Evolutionary conservation across 2,329 filamentous ascomycete genomes (phyloP).

Genomic region (Dactylellina leptospora): DNA sequence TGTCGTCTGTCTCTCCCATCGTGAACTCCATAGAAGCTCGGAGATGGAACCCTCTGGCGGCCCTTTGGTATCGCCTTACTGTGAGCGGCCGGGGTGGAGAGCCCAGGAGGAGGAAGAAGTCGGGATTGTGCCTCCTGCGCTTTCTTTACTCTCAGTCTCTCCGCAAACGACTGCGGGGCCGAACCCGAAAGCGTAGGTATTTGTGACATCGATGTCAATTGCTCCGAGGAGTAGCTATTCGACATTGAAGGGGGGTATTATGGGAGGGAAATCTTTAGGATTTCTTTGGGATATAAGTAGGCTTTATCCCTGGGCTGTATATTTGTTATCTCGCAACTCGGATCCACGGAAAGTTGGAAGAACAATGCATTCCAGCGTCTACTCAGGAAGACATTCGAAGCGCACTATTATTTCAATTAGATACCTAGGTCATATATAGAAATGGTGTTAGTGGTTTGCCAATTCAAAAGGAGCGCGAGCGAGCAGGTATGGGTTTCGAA

Average conservation of each 20-base stretch:
- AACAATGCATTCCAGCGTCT: constrained; percentile 51
- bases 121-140: constrained; percentile 34
- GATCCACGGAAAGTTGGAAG: constrained; percentile 21
- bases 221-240: constrained; percentile 32
- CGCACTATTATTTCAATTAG: neutral
- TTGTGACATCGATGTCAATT: constrained; percentile 41
- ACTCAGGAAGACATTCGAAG: constrained; percentile 42
- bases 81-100: constrained; percentile 16
- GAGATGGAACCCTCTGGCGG: constrained; percentile 31
- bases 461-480: neutral
- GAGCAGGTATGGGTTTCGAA: too few relatives aligned
- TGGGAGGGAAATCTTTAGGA: neutral
- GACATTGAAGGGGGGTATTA: constrained; percentile 34
- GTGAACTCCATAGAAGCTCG: constrained; percentile 41
- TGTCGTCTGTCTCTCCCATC: constrained; percentile 36
- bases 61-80: constrained; percentile 1
- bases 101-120: constrained; percentile 31
- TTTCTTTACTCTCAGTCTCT: constrained; percentile 34
- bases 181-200: constrained; percentile 30
- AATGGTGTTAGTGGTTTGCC: neutral
- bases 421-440: neutral
- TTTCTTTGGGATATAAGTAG: too few relatives aligned
- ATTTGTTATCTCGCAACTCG: constrained; percentile 51
- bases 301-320: constrained; percentile 6
- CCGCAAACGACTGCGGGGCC: constrained; percentile 30